These are phyloP conservation scores for Ensete ventricosum DNA, from an alignment of 176 grass and related monocot species.

Conservation along the genomic window DNA sequence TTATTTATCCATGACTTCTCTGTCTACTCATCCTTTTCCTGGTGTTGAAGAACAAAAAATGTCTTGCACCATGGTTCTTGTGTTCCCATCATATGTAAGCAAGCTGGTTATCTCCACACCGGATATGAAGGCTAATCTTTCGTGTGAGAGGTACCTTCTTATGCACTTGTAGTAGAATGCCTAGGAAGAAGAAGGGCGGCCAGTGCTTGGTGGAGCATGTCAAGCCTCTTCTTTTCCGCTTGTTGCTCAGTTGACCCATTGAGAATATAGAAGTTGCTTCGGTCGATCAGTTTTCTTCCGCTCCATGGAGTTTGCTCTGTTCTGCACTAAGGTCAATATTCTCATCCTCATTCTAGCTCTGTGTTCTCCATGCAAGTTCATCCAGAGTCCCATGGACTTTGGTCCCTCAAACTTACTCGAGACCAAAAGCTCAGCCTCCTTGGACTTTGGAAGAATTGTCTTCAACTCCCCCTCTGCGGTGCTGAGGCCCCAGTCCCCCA, in stretches of 20 bases:
- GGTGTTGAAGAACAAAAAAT: background rate
- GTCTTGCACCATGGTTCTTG: background rate
- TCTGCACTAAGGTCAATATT: constrained; percentile 22
- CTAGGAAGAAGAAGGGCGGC: background rate
- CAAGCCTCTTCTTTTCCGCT: background rate
- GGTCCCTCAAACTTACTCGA: constrained; percentile 31
- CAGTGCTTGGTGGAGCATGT: constrained; percentile 4
- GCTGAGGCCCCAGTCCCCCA: constrained; percentile 38
- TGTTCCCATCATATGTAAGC: background rate
- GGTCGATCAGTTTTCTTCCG: background rate
- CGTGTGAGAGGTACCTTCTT: background rate
- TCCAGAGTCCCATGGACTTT: constrained; percentile 66
- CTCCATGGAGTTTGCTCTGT: constrained; percentile 68
- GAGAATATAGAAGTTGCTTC: background rate
- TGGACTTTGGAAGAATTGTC: constrained; percentile 56
- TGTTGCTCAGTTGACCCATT: background rate
- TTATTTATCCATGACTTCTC: background rate
- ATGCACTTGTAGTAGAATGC: background rate
- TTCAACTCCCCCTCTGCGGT: constrained; percentile 43
- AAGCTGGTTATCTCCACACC: background rate
- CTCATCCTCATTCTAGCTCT: constrained; percentile 32
- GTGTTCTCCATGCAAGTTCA: constrained; percentile 42
- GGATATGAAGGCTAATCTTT: background rate
- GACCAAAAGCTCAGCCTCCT: constrained; percentile 28
- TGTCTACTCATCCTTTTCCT: background rate